Evolutionary conservation across 768 basidiomycete genomes (phyloP), one percentile per base, ranked within the genome.

Genomic region (Hygrocybe punicea): DNA sequence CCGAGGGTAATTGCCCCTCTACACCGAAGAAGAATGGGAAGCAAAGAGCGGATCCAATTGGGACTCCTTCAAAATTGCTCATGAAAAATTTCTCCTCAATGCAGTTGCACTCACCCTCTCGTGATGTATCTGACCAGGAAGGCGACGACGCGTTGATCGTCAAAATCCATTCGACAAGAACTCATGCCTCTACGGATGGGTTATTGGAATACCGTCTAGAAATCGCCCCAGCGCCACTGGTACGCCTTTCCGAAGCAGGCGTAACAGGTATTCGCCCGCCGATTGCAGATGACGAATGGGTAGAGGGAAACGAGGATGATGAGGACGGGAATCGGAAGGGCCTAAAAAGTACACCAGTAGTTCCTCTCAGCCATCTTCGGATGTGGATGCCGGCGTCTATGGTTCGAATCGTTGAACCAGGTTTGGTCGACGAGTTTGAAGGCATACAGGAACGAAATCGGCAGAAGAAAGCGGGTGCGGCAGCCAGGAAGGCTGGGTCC

Each of bases 371-470:
- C 48, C 80, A 81, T 54, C 67, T 86, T 49, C 78, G 87, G 13
- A 67, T 93, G 10, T 96, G 93, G 93, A 80, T 93, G 71, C 89
- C 93, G 0, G 91, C 88, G 21, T 85, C 80, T 53, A 86, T 96
- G 78, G 81, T 94, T 10, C 71, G 75, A 11, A 69, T 84, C 33
- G 90, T 81, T 2, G 86, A 84, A 58, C 88, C 91, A 8, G 70
- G 72, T 3, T 66, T 95, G 21, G 86, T 87, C 4, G 71, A 80
- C 42, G 78, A 78, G 16, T 93, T 79, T 60, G 83, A 90, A 57
- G 78, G 75, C 10, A 62, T 64, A 14, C 70, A 77, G 60, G 74
- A 75, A 57, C 70, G 67, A 57, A 89, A 84, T 62, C 67, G 68
- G 37, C 73, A 69, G 37, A 84, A 83, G 68, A 81, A 84, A 65